Evolutionary conservation across 2,329 filamentous ascomycete genomes (phyloP), one percentile per base, ranked within the genome.

Genomic region (Claviceps sorghi): DNA sequence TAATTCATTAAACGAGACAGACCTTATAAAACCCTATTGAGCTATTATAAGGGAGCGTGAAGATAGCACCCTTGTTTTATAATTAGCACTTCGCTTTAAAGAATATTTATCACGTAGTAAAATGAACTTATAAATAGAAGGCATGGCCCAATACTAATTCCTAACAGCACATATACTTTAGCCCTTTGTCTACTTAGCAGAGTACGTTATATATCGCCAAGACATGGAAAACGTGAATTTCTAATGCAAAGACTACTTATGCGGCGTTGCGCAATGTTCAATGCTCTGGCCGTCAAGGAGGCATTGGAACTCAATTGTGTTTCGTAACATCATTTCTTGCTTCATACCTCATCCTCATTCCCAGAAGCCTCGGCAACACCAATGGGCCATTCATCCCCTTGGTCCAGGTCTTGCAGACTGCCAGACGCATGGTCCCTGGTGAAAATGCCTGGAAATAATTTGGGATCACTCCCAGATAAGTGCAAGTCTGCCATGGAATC

Each of bases 361-460:
- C 53, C 52, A 26, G 56, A 54, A 21, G 48, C 51, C 52, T 58
- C 53, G 30, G 51, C 54, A 30, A 53, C 57, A 47, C 57, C 53
- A 7, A 57, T 52, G 32, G 56, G 56, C 53, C 58, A 61, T 21
- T 64, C 61, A 34, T 55, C 56, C 6, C 55, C 55, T 50, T 62
- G 60, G 11, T 55, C 51, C 19, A 67, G 42, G 53, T 62, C 67
- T 32, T 65, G 61, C 32, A 61, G 58, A 51, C 74, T 76, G 44
- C 68, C 70, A 49, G 65, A 72, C 50, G 73, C 67, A 45, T 61
- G 65, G 32, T 72, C 72, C 52, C 75, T 68, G 17, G 74, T 72
- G 45, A 88, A 75, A 34, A 89, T 76, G 0, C 85, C 85, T 0
- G 86, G 86, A 57, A 88, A 86, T 56, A 88, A 80, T 56, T 74